Evolutionary conservation across 805 yeast species (phyloP).

Genomic region (Ogataea polymorpha): DNA sequence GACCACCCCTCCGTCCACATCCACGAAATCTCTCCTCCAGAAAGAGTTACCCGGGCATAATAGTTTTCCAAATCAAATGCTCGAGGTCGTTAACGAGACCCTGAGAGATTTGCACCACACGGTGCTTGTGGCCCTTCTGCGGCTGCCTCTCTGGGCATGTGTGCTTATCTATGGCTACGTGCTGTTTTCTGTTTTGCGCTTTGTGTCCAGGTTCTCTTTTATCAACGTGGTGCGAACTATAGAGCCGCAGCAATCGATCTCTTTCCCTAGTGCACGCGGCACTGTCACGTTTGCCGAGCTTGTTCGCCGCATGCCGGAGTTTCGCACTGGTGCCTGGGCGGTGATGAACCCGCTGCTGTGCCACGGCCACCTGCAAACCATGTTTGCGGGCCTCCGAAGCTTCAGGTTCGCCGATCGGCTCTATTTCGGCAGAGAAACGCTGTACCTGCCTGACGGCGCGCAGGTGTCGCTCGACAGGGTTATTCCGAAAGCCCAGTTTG

Average conservation of each 20-base stretch:
- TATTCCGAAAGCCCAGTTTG: slow-evolving; percentile 37
- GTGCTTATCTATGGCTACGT: slow-evolving; percentile 2
- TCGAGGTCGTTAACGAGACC: slow-evolving; percentile 6
- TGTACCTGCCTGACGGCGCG: slow-evolving; percentile 62
- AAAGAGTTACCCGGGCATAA: slow-evolving; percentile 18
- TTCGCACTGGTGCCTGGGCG: slow-evolving; percentile 46
- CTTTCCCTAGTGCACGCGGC: slow-evolving; percentile 3
- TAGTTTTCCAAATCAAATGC: slow-evolving; percentile 2
- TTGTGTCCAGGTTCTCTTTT: slow-evolving; percentile 6
- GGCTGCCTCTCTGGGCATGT: slow-evolving; percentile 16
- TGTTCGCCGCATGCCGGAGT: slow-evolving; percentile 37
- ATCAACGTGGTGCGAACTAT: slow-evolving; percentile 13
- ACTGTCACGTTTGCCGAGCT: slow-evolving; percentile 21
- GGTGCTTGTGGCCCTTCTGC: slow-evolving; percentile 9
- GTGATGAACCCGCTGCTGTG: slow-evolving; percentile 60
- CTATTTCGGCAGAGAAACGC: slow-evolving; percentile 71
- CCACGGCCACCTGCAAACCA: slow-evolving; percentile 76
- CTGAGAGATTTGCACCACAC: slow-evolving; percentile 13
- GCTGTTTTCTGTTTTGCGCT: background rate
- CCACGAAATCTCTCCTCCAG: slow-evolving; percentile 51
- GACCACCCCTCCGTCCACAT: slow-evolving; percentile 55
- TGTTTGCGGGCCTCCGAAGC: slow-evolving; percentile 57
- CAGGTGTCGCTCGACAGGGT: slow-evolving; percentile 74
- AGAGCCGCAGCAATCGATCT: slow-evolving; percentile 12
- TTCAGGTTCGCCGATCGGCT: slow-evolving; percentile 51